These are phyloP conservation scores for Trichoderma atroviride DNA, from an alignment of 2,329 filamentous ascomycete species.

Conservation along the genomic window DNA sequence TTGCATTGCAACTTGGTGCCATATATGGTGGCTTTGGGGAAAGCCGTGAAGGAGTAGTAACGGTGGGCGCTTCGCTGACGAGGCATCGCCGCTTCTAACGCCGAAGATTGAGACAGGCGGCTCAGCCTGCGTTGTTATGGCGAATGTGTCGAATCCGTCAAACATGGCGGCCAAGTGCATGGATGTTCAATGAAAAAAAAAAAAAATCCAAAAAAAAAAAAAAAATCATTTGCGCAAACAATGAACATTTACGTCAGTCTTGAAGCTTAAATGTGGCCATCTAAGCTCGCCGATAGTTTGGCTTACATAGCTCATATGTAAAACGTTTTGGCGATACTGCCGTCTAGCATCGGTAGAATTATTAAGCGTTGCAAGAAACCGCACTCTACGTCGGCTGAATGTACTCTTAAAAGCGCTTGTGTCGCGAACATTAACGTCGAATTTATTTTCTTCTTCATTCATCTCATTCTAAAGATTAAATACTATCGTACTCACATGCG, in stretches of 20 bases:
- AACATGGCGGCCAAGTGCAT: background rate
- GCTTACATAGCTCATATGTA: background rate
- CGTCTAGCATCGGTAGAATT: background rate
- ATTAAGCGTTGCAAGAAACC: background rate
- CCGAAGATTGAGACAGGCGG: slow-evolving; percentile 11
- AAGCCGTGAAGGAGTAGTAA: slow-evolving; percentile 56
- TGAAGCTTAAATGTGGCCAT: background rate
- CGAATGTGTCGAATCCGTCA: background rate
- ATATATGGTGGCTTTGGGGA: slow-evolving; percentile 56
- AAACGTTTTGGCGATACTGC: background rate
- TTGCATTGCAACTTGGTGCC: slow-evolving; percentile 49
- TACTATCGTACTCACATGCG: no score
- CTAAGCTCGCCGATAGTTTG: background rate
- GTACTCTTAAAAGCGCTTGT: background rate
- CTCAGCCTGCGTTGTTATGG: slow-evolving; percentile 8
- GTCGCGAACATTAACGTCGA: background rate
- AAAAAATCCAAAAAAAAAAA: background rate
- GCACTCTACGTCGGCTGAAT: background rate
- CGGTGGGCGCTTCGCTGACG: slow-evolving; percentile 39
- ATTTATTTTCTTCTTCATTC: no score
- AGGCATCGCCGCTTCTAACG: slow-evolving; percentile 4
- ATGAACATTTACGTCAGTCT: background rate
- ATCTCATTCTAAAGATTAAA: no score
- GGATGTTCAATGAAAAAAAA: background rate
- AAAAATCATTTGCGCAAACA: background rate